Evolutionary conservation across 306 rosid genomes (phyloP).

Genomic region (Vigna angularis): DNA sequence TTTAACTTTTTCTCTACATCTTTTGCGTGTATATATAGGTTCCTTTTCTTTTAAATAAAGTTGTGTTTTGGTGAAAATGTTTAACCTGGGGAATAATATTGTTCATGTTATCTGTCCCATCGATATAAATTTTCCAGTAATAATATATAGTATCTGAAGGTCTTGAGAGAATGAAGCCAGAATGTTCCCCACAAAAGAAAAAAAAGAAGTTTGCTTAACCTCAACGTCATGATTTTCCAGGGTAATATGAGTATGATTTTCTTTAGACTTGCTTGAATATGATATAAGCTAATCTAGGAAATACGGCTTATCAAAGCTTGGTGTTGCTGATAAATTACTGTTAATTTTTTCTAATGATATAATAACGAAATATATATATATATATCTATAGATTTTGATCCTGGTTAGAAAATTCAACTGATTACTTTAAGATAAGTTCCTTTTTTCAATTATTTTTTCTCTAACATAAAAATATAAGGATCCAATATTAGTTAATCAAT

Average conservation of each 20-base stretch:
- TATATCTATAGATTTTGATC: too few species aligned
- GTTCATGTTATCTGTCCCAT: neutral
- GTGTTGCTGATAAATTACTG: neutral
- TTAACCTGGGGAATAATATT: constrained; percentile 4
- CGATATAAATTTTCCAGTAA: neutral
- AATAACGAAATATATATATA: too few species aligned
- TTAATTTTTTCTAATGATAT: neutral
- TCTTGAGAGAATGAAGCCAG: constrained; percentile 29
- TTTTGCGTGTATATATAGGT: neutral
- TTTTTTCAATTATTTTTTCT: neutral
- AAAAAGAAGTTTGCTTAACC: constrained; percentile 40
- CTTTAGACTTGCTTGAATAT: neutral
- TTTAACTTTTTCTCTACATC: constrained; percentile 39
- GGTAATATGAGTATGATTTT: neutral
- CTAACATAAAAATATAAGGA: too few species aligned
- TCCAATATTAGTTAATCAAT: too few species aligned
- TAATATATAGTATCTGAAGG: neutral
- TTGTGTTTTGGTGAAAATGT: constrained; percentile 25
- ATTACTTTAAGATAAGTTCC: too few species aligned
- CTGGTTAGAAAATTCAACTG: too few species aligned
- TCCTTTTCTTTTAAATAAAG: constrained; percentile 40
- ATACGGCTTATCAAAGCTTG: neutral
- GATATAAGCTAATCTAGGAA: constrained; percentile 4
- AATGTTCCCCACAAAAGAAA: constrained; percentile 25
- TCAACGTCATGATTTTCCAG: constrained; percentile 42